Conservation (phyloP, 2,329 filamentous ascomycete species). For the Talaromyces sp. region DNA sequence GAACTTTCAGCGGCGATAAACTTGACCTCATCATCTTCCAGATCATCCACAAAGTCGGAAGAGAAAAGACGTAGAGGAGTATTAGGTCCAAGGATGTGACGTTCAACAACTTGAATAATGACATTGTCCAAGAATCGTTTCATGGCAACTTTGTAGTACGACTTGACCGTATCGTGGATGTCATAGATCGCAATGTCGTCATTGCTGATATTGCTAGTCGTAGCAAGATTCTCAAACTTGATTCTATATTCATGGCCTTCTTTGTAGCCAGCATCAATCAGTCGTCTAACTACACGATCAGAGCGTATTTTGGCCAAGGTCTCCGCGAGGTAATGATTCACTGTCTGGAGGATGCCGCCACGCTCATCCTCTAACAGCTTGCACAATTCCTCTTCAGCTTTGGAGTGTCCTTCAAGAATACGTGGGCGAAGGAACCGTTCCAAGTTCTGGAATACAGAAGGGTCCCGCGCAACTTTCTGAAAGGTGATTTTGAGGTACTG, state of each 20-base stretch:
- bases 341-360: slow-evolving; percentile 45
- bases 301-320: slow-evolving; percentile 30
- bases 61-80: slow-evolving; percentile 55
- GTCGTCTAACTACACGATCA: slow-evolving; percentile 17
- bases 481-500: neutral
- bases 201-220: slow-evolving; percentile 31
- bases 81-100: slow-evolving; percentile 50
- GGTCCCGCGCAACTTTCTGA: slow-evolving; percentile 18
- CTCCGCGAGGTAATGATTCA: slow-evolving; percentile 52
- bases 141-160: slow-evolving; percentile 62
- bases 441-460: slow-evolving; percentile 31
- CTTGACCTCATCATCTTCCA: slow-evolving; percentile 51
- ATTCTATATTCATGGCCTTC: neutral
- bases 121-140: slow-evolving; percentile 62
- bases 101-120: slow-evolving; percentile 55
- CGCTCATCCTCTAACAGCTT: slow-evolving; percentile 54
- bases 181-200: slow-evolving; percentile 46
- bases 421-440: slow-evolving; percentile 32
- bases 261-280: slow-evolving; percentile 11
- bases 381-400: slow-evolving; percentile 45
- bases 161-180: slow-evolving; percentile 58
- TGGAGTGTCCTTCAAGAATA: slow-evolving; percentile 11
- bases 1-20: slow-evolving; percentile 58
- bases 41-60: slow-evolving; percentile 48
- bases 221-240: slow-evolving; percentile 12